Evolutionary conservation across 805 yeast species (phyloP), one percentile per base, ranked within the genome.

Genomic region (Zygosaccharomyces kombuchaensis): DNA sequence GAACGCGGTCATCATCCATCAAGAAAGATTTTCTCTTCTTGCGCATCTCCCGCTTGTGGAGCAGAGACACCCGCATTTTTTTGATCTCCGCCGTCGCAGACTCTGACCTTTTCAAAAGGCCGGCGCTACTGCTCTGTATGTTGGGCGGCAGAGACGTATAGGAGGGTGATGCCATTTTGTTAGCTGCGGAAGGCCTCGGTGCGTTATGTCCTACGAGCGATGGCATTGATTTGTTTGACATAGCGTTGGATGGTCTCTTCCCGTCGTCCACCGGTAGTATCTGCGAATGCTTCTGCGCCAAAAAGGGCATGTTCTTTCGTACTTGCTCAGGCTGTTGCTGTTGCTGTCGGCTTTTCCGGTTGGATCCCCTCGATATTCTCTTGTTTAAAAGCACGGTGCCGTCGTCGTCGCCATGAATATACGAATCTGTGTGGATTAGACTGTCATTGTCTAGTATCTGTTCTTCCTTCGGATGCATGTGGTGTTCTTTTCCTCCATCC

Each of bases 1-100:
- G 64, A 3, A 82, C 90, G 19, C 59, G 46, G 40, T 64, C 71
- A 40, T 77, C 82, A 51, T 78, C 84, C 40, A 76, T 78, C 17
- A 66, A 50, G 34, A 66, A 60, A 12, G 70, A 71, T 47, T 59
- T 66, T 37, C 71, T 65, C 52, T 69, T 72, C 59, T 69, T 68
- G 50, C 70, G 73, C 52, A 66, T 55, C 49, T 65, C 67, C 44
- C 80, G 68, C 48, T 74, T 75, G 6, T 66, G 64, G 12, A 75
- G 36, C 12, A 78, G 63, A 0, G 80, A 69, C 43, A 70, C 69
- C 51, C 81, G 66, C 78, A 78, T 73, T 48, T 76, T 71, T 45
- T 70, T 66, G 26, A 77, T 68, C 55, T 80, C 84, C 30, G 60
- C 48, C 0, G 68, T 60, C 5, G 72, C 71, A 9, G 70, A 59